A percentile compares a stretch with the other conserved stretches of the same genome.
phyloP scores from a whole-genome alignment of 495 filamentous ascomycete genomes.

The Aspergillus olivimuriae region DNA sequence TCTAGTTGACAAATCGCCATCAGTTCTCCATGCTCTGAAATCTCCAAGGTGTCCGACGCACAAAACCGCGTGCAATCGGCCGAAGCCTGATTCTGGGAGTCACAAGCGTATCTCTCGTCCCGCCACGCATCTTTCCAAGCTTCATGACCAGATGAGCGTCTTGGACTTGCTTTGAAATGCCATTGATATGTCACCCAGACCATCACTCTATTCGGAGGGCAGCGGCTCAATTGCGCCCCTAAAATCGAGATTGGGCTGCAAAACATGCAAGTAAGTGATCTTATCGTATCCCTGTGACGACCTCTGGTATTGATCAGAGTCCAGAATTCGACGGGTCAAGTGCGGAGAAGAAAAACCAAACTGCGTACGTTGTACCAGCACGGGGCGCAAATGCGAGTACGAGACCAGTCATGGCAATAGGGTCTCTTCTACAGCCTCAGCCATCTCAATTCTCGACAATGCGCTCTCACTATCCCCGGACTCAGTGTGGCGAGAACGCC shows the following conservation, averaged over 20 bases:
- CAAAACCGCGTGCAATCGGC: no score
- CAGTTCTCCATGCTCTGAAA: no score
- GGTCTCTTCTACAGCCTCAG: conserved; percentile 7
- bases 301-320: background rate
- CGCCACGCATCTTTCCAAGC: no score
- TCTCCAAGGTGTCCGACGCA: no score
- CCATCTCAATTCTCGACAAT: conserved; percentile 6
- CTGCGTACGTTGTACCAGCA: conserved; percentile 41
- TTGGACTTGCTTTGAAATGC: background rate
- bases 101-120: no score
- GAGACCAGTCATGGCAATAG: background rate
- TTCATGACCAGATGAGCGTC: no score
- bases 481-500: conserved; percentile 30
- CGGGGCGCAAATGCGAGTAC: conserved; percentile 45
- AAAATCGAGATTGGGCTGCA: conserved; percentile 33
- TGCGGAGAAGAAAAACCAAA: conserved; percentile 51
- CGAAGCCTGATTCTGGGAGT: no score
- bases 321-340: conserved; percentile 47
- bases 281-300: background rate
- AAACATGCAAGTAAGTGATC: conserved; percentile 33
- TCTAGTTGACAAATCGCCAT: no score
- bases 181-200: background rate
- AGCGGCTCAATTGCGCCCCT: background rate
- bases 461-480: conserved; percentile 20
- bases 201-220: background rate